Evolutionary conservation across 164 flowering plant genomes (phyloP).

Genomic region (Piper longum): DNA sequence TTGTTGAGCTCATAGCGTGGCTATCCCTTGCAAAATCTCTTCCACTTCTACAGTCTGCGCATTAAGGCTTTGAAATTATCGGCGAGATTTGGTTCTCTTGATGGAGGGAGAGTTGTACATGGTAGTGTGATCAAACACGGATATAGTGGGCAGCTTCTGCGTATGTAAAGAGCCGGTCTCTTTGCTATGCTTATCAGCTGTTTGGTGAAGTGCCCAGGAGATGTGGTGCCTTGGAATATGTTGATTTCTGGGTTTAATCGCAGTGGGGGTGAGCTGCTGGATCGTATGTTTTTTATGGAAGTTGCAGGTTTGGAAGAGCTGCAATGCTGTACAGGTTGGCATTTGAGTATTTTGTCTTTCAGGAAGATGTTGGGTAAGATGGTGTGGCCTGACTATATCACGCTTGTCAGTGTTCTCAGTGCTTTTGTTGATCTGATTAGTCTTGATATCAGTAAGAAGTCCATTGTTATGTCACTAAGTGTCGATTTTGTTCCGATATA

Average conservation of each 20-base stretch:
- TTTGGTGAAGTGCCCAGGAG: constrained; percentile 50
- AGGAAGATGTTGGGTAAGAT: constrained; percentile 34
- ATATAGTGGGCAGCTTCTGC: too few species aligned
- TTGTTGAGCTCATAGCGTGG: too few species aligned
- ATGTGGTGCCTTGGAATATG: constrained; percentile 47
- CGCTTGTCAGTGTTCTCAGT: constrained; percentile 31
- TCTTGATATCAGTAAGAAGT: constrained; percentile 24
- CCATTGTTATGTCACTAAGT: constrained; percentile 36
- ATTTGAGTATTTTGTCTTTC: constrained; percentile 28
- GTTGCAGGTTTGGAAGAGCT: not conserved
- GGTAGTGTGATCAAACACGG: too few species aligned
- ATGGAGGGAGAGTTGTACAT: too few species aligned
- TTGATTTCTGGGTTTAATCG: constrained; percentile 28
- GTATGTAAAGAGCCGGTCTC: too few species aligned
- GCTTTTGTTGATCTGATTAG: constrained; percentile 17
- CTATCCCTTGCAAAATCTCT: too few species aligned
- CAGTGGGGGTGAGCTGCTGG: not conserved
- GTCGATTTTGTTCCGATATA: constrained; percentile 21
- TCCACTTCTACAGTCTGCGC: too few species aligned
- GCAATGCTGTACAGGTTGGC: not conserved
- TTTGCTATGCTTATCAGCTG: constrained; percentile 20
- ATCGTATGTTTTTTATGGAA: not conserved
- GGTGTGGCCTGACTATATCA: constrained; percentile 31
- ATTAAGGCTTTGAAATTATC: too few species aligned
- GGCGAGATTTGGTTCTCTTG: too few species aligned